Percentiles rank a stretch among this genome's conserved stretches.
phyloP scores from a whole-genome alignment of 2,329 filamentous ascomycete species.

The Geosmithia putterillii region DNA sequence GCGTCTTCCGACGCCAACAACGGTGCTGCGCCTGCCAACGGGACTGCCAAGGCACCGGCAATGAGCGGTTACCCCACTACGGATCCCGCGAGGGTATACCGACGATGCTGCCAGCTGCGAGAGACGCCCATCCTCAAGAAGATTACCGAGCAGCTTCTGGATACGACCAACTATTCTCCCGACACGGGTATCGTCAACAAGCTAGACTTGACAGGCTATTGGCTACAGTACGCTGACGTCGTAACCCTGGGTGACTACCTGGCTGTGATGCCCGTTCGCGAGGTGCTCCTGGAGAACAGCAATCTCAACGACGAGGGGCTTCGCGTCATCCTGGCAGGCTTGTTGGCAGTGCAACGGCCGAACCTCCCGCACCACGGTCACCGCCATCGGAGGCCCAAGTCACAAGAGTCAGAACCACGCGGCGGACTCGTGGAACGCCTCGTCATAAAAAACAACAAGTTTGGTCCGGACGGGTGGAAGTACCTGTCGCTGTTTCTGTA shows the following conservation, averaged over 20 bases:
- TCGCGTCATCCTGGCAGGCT: conserved; percentile 72
- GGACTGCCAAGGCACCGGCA: conserved; percentile 8
- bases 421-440: conserved; percentile 76
- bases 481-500: conserved; percentile 83
- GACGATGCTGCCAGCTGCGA: conserved; percentile 83
- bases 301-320: conserved; percentile 79
- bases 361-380: conserved; percentile 15
- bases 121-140: conserved; percentile 88
- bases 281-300: conserved; percentile 77
- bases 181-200: conserved; percentile 67
- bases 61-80: conserved; percentile 54
- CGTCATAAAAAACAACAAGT: conserved; percentile 83
- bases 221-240: conserved; percentile 71
- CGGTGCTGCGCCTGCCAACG: background rate
- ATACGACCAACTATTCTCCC: conserved; percentile 51
- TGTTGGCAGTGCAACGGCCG: conserved; percentile 66
- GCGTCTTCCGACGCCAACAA: conserved; percentile 26
- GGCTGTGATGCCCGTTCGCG: conserved; percentile 81
- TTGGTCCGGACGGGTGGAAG: conserved; percentile 81
- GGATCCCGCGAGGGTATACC: conserved; percentile 84
- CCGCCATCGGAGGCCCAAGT: conserved; percentile 35
- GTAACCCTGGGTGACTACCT: conserved; percentile 87
- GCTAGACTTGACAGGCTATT: conserved; percentile 75
- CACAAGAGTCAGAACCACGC: conserved; percentile 29
- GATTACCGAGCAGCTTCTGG: conserved; percentile 76